Conservation (phyloP, 805 yeast species). For the Cyberlindnera americana region DNA sequence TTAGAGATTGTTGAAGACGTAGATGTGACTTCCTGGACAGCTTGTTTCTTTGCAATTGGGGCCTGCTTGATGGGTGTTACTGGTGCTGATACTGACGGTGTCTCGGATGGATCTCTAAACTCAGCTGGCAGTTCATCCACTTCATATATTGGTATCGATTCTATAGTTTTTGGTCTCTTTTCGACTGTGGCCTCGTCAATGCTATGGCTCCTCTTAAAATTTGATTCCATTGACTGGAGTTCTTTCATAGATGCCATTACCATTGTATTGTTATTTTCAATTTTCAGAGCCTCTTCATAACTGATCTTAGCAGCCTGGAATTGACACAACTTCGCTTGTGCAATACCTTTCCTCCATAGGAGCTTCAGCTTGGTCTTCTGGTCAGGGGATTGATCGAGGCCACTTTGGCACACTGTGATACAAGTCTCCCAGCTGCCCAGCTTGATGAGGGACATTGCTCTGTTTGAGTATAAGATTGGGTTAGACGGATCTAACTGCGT, state of each 20-base stretch:
- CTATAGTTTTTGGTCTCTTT: conserved; percentile 27
- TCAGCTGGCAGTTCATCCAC: conserved; percentile 44
- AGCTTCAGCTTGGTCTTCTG: conserved; percentile 42
- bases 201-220: conserved; percentile 44
- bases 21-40: too few relatives aligned
- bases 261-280: conserved; percentile 40
- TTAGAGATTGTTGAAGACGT: neutral
- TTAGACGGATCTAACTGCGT: conserved; percentile 44
- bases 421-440: conserved; percentile 47
- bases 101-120: conserved; percentile 56
- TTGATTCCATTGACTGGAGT: conserved; percentile 24
- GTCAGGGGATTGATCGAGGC: conserved; percentile 35
- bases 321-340: conserved; percentile 31
- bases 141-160: conserved; percentile 35
- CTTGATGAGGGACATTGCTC: conserved; percentile 63
- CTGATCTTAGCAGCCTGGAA: conserved; percentile 27
- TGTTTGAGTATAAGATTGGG: conserved; percentile 60
- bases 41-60: too few relatives aligned
- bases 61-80: too few relatives aligned
- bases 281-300: conserved; percentile 34
- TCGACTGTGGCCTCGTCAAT: conserved; percentile 37
- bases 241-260: conserved; percentile 35
- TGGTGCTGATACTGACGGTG: conserved; percentile 55
- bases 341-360: conserved; percentile 47
- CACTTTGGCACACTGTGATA: conserved; percentile 45